These are phyloP conservation scores for Ananas comosus DNA, from an alignment of 176 grass and related monocot species.

Conservation along the genomic window DNA sequence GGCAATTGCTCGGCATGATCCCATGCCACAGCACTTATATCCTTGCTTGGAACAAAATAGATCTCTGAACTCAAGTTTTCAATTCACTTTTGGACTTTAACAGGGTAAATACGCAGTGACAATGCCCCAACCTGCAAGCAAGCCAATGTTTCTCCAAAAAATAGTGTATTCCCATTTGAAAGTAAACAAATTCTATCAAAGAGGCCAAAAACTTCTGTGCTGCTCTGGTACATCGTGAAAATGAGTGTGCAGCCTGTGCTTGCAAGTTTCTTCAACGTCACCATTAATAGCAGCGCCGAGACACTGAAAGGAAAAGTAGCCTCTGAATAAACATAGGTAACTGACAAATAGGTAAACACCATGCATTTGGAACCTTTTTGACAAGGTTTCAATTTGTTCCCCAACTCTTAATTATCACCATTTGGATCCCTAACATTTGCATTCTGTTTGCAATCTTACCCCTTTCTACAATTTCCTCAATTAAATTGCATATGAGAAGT, in stretches of 20 bases:
- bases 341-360: background rate
- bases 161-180: conserved; percentile 92
- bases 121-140: conserved; percentile 75
- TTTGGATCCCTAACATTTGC: no score
- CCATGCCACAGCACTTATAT: no score
- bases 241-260: conserved; percentile 96
- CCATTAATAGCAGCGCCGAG: conserved; percentile 92
- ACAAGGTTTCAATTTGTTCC: no score
- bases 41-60: no score
- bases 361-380: background rate
- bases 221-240: conserved; percentile 99
- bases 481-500: no score
- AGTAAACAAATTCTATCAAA: conserved; percentile 96
- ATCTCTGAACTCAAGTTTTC: no score
- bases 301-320: conserved; percentile 47
- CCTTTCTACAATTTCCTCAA: no score
- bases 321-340: conserved; percentile 4
- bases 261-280: conserved; percentile 93
- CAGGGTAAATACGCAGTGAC: background rate
- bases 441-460: no score
- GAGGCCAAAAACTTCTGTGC: conserved; percentile 95
- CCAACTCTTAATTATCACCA: no score
- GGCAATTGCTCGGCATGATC: no score
- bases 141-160: conserved; percentile 90
- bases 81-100: no score